Evolutionary conservation across 768 basidiomycete genomes (phyloP).

Genomic region (Phanerodontia chrysosporium): DNA sequence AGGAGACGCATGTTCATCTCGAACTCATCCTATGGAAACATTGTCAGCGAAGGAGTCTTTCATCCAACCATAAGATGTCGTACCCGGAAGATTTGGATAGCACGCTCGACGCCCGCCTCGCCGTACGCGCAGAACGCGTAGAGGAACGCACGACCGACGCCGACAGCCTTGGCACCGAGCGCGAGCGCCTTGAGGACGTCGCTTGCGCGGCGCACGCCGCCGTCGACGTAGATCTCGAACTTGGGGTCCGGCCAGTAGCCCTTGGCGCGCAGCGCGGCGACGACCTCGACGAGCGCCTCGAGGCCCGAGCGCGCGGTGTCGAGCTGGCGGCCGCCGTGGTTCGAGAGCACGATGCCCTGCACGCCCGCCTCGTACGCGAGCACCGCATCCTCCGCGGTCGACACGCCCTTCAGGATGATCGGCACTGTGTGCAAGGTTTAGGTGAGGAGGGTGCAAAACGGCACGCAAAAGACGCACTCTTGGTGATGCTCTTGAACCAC

Average conservation of each 20-base stretch:
- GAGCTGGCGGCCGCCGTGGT: constrained; percentile 60
- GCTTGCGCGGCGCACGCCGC: constrained; percentile 89
- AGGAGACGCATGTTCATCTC: constrained; percentile 96
- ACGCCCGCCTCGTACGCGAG: constrained; percentile 75
- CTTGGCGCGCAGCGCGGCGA: constrained; percentile 58
- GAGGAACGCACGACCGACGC: constrained; percentile 81
- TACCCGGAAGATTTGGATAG: constrained; percentile 74
- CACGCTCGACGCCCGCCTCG: constrained; percentile 78
- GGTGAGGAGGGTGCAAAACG: background rate
- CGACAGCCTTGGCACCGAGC: constrained; percentile 86
- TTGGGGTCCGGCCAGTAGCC: constrained; percentile 71
- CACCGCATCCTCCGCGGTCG: constrained; percentile 82
- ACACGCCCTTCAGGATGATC: constrained; percentile 82
- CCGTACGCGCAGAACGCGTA: constrained; percentile 92
- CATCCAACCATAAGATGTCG: constrained; percentile 15
- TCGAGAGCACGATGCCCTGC: constrained; percentile 79
- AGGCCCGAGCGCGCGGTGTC: constrained; percentile 43
- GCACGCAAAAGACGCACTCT: constrained; percentile 31
- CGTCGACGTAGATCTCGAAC: constrained; percentile 89
- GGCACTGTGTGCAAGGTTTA: constrained; percentile 56
- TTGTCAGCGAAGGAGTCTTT: background rate
- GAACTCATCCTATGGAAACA: constrained; percentile 74
- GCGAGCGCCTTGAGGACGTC: constrained; percentile 88
- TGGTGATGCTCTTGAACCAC: constrained; percentile 59
- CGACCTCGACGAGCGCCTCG: constrained; percentile 60